Base-by-base conservation (phyloP, 2,329 filamentous ascomycete genomes). In the Biscogniauxia sp. region DNA sequence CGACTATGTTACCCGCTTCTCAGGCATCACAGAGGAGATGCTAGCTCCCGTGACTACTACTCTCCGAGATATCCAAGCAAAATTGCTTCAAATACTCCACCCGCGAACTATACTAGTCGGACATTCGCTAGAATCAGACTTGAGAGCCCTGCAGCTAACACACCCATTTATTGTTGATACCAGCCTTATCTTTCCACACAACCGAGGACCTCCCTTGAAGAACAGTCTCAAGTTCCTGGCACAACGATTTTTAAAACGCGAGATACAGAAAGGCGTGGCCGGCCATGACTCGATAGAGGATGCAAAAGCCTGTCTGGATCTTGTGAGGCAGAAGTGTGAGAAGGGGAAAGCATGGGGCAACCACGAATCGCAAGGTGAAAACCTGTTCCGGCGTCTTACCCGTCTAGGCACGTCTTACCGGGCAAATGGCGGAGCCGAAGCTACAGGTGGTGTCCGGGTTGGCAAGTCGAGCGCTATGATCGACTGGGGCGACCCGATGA, bases 151-250 rank as follows among this genome's bases (percentile, higher is more conserved):
- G 26, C 90, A 88, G 71, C 82, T 97, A 62, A 90, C 92, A 0
- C 95, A 98, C 73, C 95, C 95, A 0, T 97, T 93, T 77, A 88
- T 99, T 68, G 86, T 97, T 72, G 95, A 99, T 76, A 98, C 95
- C 0, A 87, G 92, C 13, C 84, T 98, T 41, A 83, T 97, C 56
- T 99, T 91, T 73, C 93, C 94, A 1, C 95, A 99, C 73, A 90
- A 92, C 9, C 89, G 92, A 41, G 95, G 95, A 0, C 89, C 92
- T 0, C 94, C 94, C 0, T 83, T 96, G 64, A 98, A 96, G 74
- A 93, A 92, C 50, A 92, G 91, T 2, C 83, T 99, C 58, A 97
- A 96, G 77, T 98, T 88, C 82, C 85, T 99, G 1, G 84, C 90
- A 0, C 88, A 94, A 67, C 95, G 94, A 72, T 96, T 94, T 69